A percentile compares a stretch with the other conserved stretches of the same genome.
Conservation (phyloP, 164 flowering plant species). For the Nymphaea colorata region DNA sequence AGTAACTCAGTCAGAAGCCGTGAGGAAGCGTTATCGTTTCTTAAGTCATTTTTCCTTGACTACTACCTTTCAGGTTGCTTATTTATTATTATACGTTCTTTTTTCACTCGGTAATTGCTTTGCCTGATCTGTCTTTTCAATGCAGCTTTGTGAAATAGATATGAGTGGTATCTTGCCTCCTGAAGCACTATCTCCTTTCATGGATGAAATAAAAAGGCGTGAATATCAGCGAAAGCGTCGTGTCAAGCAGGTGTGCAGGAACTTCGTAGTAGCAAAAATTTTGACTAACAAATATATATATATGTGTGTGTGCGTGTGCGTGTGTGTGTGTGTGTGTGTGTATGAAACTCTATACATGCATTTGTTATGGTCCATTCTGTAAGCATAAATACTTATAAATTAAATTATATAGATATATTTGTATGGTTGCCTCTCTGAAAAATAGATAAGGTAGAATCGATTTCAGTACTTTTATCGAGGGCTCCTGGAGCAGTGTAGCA, state of each 20-base stretch:
- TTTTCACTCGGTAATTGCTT: neutral
- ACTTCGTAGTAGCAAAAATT: no score
- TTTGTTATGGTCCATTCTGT: no score
- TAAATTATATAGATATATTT: no score
- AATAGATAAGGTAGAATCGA: no score
- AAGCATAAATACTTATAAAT: no score
- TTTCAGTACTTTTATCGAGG: no score
- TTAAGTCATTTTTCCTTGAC: constrained; percentile 90
- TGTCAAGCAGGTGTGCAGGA: constrained; percentile 52
- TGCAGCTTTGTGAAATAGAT: constrained; percentile 94
- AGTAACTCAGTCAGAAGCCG: constrained; percentile 76
- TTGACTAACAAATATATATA: no score
- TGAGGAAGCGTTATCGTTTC: constrained; percentile 79
- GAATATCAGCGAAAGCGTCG: constrained; percentile 68
- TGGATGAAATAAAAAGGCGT: constrained; percentile 88
- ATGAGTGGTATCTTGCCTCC: constrained; percentile 48
- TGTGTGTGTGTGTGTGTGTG: no score
- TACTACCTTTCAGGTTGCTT: constrained; percentile 66
- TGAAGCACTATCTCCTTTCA: constrained; percentile 61
- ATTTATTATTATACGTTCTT: neutral
- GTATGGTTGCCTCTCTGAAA: no score
- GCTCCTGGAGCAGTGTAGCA: no score
- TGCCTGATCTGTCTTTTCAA: neutral
- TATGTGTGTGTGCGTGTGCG: no score
- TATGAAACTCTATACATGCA: no score